Base-by-base conservation (phyloP, 768 basidiomycete species). In the Russula emetica region DNA sequence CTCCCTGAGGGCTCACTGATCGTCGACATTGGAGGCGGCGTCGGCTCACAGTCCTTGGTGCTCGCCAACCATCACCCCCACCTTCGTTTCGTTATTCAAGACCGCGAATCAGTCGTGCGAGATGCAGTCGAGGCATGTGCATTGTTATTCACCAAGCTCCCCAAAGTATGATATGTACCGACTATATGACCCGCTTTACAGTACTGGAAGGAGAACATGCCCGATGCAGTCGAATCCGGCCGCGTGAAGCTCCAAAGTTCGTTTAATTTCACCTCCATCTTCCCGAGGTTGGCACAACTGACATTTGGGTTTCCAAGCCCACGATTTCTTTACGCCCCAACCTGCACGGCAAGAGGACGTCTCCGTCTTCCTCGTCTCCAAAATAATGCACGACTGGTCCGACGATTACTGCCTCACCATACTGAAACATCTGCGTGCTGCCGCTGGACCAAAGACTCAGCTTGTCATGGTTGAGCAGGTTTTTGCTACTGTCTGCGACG, bases 391-490 rank as follows among this genome's bases (percentile, higher is more conserved):
- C 53, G 52, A 61, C 60, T 76, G 75, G 76, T 63, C 76, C 1
- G 76, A 76, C 57, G 62, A 71, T 10, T 72, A 74, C 60, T 60
- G 59, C 24, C 18, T 53, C 28, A 52, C 38, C 2, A 61, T 61
- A 36, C n/a, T 61, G 34, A 53, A 55, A 30, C 36, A 61, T 47
- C 44, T 61, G 11, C 60, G 60, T 11, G 42, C 32, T 45, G 60
- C 44, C 22, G 70, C 73, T 0, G 61, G 44, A 3, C 67, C 70
- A 1, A 58, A 63, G 45, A 73, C 72, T 11, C 71, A 68, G 32
- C 60, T 75, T 16, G 36, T 75, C 55, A 49, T 74, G 30, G 61
- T 73, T 30, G 73, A 74, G 44, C 65, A 62, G 45, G 62, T 70
- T 32, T n/a, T 70, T 28, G 36, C 66, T 6, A 69, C 67, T 49